Base-by-base conservation (phyloP, 306 rosid species). In the Vigna angularis region DNA sequence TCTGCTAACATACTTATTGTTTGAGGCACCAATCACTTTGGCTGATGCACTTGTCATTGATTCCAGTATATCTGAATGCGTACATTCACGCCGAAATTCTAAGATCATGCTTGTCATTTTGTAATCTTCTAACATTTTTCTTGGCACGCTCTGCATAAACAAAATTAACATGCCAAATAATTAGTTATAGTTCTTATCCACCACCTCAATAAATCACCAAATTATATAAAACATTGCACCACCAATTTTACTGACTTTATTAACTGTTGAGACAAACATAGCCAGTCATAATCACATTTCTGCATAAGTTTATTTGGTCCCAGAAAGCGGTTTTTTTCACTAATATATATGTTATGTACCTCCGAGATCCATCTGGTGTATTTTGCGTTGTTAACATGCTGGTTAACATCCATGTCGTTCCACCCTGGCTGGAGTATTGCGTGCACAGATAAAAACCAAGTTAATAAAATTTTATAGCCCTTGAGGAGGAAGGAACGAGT, bases 341-440 rank as follows among this genome's bases (percentile, higher is more conserved):
- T 34, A 34, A 34, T 34, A 34, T 34, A 30, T 32, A 20, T 32
- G 22, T 7, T 16, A 47, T 1, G 28, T 86, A 87, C 93, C 97
- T 92, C 91, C 5, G 88, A 84, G 78, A 92, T 90, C 97, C 97
- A 92, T 6, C 88, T 90, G 4, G 86, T 87, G 84, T 90, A 92
- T 83, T 86, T 92, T 22, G 88, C 90, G 40, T 92, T 90, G 87
- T 87, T 90, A 17, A 92, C 97, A n/a, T 90, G 97, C 59, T 88
- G 93, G 80, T 90, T 92, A 30, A 83, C 95, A 75, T 92, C 93
- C 89, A 92, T 90, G 80, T 90, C 97, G 47, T 84, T 88, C 95
- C 95, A 92, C 82, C 90, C 83, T 16, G 97, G 97, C 95, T 92
- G 87, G 42, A 64, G 4, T 30, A 30, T 18, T 22, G 5, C 9